Conservation (phyloP, 495 filamentous ascomycete genomes). For the Neurospora discreta region DNA sequence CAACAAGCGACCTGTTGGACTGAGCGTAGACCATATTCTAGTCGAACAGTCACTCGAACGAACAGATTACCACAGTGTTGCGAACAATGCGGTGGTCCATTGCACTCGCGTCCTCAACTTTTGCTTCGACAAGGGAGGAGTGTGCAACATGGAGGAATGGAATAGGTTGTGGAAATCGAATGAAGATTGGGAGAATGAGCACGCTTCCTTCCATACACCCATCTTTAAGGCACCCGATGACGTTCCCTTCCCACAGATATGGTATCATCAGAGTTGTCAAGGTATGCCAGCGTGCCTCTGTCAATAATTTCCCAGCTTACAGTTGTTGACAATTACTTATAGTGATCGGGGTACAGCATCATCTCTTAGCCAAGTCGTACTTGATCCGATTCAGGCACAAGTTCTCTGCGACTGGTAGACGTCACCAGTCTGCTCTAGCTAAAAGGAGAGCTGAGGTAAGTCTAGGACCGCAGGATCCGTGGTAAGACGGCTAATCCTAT, state of each 20-base stretch:
- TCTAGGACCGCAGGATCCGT: not conserved
- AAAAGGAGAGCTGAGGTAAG: conserved; percentile 20
- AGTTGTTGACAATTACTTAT: not conserved
- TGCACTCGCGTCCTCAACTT: conserved; percentile 43
- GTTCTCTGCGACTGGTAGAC: conserved; percentile 9
- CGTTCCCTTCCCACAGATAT: conserved; percentile 33
- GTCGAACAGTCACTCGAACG: conserved; percentile 32
- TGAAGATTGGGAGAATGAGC: conserved; percentile 22
- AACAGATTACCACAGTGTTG: conserved; percentile 38
- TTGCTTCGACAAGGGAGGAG: conserved; percentile 28
- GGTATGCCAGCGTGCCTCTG: conserved; percentile 19
- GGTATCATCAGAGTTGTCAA: conserved; percentile 37
- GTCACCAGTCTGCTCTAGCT: conserved; percentile 30
- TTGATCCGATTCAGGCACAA: conserved; percentile 11
- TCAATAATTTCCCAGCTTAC: not conserved
- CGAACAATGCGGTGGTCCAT: conserved; percentile 42
- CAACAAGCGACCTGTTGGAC: conserved; percentile 32
- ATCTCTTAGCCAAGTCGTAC: conserved; percentile 42
- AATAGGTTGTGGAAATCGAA: conserved; percentile 20
- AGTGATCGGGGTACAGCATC: conserved; percentile 45
- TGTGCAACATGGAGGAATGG: conserved; percentile 18
- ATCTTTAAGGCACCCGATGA: conserved; percentile 21
- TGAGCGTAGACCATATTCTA: conserved; percentile 29
- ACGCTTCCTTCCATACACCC: conserved; percentile 27
- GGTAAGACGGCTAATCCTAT: not conserved